phyloP scores from a whole-genome alignment of 1,284 basidiomycete species.

The Moniliella sp. region DNA sequence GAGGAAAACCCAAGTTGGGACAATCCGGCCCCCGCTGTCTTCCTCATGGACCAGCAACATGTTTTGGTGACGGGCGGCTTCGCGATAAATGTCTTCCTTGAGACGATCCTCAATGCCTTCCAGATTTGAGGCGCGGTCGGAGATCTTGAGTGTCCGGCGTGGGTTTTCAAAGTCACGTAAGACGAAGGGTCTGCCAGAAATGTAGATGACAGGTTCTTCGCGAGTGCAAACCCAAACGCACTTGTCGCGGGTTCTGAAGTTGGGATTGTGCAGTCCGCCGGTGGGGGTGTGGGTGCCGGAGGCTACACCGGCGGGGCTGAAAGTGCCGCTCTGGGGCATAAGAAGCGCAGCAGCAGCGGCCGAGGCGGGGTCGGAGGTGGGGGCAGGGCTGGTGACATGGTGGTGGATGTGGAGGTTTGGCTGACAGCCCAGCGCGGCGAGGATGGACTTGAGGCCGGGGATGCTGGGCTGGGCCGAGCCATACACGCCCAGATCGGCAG shows the following conservation, averaged over 20 bases:
- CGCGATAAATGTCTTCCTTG: conserved; percentile 78
- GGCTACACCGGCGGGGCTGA: neutral
- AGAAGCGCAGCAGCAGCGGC: conserved; percentile 2
- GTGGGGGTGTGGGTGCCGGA: neutral
- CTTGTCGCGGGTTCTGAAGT: no score
- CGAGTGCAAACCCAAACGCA: conserved; percentile 40
- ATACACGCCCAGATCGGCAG: conserved; percentile 36
- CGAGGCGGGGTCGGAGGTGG: conserved; percentile 3
- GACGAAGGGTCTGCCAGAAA: conserved; percentile 80
- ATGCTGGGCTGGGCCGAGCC: conserved; percentile 66
- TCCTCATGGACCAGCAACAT: conserved; percentile 82
- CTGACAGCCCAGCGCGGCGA: conserved; percentile 50
- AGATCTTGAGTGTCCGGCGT: conserved; percentile 55
- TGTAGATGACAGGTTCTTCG: conserved; percentile 80
- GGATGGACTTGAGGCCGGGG: conserved; percentile 70
- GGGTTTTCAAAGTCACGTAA: conserved; percentile 76
- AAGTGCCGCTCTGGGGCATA: neutral
- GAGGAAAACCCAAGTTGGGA: conserved; percentile 84
- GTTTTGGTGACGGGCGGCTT: conserved; percentile 66
- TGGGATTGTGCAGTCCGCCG: no score
- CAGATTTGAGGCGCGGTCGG: conserved; percentile 76
- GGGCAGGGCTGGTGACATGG: no score
- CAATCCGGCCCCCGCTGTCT: conserved; percentile 44
- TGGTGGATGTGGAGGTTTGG: neutral
- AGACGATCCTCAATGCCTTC: conserved; percentile 72